These are phyloP conservation scores for Graphiopsis chlorocephala DNA, from an alignment of 2,329 filamentous ascomycete species.

Conservation along the genomic window DNA sequence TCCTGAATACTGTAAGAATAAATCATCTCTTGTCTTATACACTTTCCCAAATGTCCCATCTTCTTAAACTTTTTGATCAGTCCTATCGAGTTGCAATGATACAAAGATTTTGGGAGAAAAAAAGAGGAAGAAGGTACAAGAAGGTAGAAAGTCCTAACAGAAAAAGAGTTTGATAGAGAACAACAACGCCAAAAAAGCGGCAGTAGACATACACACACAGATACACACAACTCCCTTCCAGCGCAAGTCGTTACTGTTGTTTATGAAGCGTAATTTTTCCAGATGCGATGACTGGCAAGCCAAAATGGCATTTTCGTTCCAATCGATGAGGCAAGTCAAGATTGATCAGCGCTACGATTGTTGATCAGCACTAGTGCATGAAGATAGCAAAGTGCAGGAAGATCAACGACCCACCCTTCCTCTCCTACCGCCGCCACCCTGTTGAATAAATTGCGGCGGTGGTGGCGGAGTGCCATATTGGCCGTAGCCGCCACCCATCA, in stretches of 20 bases:
- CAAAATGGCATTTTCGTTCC: no score
- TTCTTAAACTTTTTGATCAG: neutral
- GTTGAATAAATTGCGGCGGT: constrained; percentile 7
- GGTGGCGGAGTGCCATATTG: constrained; percentile 8
- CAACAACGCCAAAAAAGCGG: neutral
- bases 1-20: no score
- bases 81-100: neutral
- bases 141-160: neutral
- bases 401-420: constrained; percentile 7
- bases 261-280: neutral
- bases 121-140: neutral
- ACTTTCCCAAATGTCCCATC: neutral
- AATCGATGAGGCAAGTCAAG: neutral
- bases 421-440: constrained; percentile 11
- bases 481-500: constrained; percentile 9
- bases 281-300: neutral
- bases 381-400: neutral
- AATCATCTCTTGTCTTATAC: neutral
- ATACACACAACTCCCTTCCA: neutral
- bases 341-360: neutral
- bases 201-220: neutral
- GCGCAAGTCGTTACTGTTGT: neutral
- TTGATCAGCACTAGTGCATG: neutral
- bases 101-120: neutral
- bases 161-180: neutral